Evolutionary conservation across 2,329 filamentous ascomycete species (phyloP), one percentile per base, ranked within the genome.

Genomic region (Tolypocladium guangdongense): DNA sequence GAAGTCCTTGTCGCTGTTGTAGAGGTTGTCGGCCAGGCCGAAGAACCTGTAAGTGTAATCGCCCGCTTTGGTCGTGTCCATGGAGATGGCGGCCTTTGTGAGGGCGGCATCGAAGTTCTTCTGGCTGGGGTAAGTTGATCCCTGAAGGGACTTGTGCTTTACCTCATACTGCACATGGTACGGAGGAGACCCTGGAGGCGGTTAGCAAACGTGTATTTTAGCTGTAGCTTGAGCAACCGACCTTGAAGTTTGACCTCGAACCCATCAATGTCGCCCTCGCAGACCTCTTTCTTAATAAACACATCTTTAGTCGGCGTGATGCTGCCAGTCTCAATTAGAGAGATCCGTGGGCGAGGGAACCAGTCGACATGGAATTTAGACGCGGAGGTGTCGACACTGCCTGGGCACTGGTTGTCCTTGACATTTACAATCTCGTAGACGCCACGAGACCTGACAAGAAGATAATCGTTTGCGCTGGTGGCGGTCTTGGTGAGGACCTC

Each of bases 241-340:
- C 90, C 92, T 66, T 81, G 81, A 57, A 99, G 78, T 45, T 80
- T 78, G 52, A 99, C 74, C 63, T 96, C 90, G 53, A 96, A 84
- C 4, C 84, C 83, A 67, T 96, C 92, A 63, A 96, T 87, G 57
- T 97, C 92, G 33, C 92, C 92, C 72, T 99, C 91, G 64, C 93
- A 99, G 33, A 99, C 86, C 56, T 91, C 85, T 43, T 84, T 80
- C 69, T 95, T 95, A 60, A 84, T 66, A 64, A 85, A 87, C 36
- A 77, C 76, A 32, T 75, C 74, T 10, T 73, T 74, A 18, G 75
- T 73, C 12, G 60, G 55, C 18, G 74, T 74, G 48, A 88, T 76
- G 48, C 83, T 80, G 4, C 82, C 75, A n/a, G 81, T 81, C 55
- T 86, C 79, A 7, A 83, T 75, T 47, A 93, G 67, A 16, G 78